Conservation (phyloP, 176 grass and related monocot genomes). For the Raddia guianensis region DNA sequence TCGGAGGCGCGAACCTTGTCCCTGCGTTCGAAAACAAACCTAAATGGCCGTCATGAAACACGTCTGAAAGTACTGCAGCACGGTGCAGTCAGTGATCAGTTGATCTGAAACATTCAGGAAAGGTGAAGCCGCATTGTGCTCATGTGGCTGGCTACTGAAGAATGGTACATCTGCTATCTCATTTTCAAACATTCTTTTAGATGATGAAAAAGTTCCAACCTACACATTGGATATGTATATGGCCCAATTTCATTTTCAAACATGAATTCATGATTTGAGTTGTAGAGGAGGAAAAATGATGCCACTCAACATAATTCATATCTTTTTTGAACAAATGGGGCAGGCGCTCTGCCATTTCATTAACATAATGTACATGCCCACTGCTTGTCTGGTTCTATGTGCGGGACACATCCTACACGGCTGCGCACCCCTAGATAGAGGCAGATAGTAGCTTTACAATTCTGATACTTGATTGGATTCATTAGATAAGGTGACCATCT, state of each 20-base stretch:
- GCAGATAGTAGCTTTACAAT: too few species aligned
- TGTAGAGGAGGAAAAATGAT: background rate
- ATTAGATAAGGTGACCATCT: background rate
- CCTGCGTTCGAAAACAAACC: constrained; percentile 54
- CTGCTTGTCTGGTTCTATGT: too few species aligned
- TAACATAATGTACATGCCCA: too few species aligned
- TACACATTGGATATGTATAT: too few species aligned
- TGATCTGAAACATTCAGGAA: background rate
- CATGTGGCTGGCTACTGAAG: background rate
- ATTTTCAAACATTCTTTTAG: background rate
- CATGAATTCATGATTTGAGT: background rate
- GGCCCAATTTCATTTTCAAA: background rate
- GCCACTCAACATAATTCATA: background rate
- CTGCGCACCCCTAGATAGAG: too few species aligned
- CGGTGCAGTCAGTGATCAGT: background rate
- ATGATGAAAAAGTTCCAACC: too few species aligned
- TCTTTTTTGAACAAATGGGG: background rate
- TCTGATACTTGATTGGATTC: too few species aligned
- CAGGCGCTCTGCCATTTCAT: too few species aligned
- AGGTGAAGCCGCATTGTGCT: background rate
- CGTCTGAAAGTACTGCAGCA: background rate
- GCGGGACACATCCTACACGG: too few species aligned
- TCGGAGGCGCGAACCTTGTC: constrained; percentile 52
- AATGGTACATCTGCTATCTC: background rate
- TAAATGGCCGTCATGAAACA: constrained; percentile 34